These are phyloP conservation scores for Clathrus columnatus DNA, from an alignment of 768 basidiomycete species.

Conservation along the genomic window DNA sequence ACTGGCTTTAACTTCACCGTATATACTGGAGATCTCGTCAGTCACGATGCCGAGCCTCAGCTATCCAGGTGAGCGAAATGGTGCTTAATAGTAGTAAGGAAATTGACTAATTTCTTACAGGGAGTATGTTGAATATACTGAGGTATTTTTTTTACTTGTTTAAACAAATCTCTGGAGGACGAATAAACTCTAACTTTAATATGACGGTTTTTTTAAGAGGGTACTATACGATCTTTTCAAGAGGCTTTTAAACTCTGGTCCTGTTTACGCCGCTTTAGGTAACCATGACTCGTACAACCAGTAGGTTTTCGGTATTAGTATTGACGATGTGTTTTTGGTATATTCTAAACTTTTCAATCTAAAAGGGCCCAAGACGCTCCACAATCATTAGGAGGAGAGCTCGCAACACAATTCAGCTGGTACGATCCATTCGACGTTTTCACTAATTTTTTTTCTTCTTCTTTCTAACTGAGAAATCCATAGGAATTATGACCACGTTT, in stretches of 20 bases:
- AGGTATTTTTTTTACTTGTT: constrained; percentile 31
- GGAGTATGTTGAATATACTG: constrained; percentile 51
- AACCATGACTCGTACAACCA: constrained; percentile 72
- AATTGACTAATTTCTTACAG: constrained; percentile 23
- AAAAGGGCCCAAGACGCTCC: constrained; percentile 38
- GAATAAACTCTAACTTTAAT: not conserved
- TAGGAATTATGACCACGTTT: constrained; percentile 74
- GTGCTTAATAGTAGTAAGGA: not conserved
- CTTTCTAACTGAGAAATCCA: not conserved
- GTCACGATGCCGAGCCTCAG: constrained; percentile 61
- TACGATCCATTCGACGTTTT: not conserved
- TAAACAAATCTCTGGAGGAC: not conserved
- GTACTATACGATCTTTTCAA: constrained; percentile 61
- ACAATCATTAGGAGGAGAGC: constrained; percentile 42
- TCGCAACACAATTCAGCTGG: constrained; percentile 50
- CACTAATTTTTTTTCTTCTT: not conserved
- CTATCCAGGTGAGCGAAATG: constrained; percentile 40
- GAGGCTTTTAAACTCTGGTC: constrained; percentile 49
- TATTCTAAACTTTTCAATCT: not conserved
- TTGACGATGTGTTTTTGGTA: not conserved
- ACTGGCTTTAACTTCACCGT: constrained; percentile 57
- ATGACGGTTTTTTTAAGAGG: constrained; percentile 33
- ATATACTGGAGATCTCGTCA: constrained; percentile 67
- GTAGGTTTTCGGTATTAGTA: constrained; percentile 25
- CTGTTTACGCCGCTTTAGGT: constrained; percentile 68